Conservation (phyloP, 108 stramenopile species). For the Nannochloropsis gaditana region DNA sequence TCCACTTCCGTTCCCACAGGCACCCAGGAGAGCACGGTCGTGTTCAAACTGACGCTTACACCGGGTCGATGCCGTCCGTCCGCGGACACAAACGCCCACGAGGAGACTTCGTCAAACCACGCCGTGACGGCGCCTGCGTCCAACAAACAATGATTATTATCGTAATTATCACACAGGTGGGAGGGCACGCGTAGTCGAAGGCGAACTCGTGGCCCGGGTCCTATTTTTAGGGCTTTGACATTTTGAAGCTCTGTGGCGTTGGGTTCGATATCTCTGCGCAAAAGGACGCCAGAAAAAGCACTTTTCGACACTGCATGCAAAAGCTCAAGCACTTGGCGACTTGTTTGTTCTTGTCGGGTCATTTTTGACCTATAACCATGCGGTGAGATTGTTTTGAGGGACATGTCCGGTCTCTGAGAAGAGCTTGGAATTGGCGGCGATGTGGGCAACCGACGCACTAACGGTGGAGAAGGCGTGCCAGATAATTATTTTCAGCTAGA, state of each 20-base stretch:
- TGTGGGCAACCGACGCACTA: too few relatives aligned
- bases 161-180: background rate
- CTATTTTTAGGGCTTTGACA: background rate
- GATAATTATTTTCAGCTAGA: too few relatives aligned
- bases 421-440: too few relatives aligned
- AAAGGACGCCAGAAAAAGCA: background rate
- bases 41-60: slow-evolving; percentile 20
- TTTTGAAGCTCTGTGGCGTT: background rate
- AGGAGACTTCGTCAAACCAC: background rate
- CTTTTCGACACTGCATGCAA: background rate
- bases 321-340: background rate
- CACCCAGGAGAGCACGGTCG: background rate
- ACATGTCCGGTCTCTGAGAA: too few relatives aligned
- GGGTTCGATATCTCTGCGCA: background rate
- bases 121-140: background rate
- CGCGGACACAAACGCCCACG: background rate
- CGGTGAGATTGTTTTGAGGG: too few relatives aligned
- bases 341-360: background rate
- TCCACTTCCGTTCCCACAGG: background rate
- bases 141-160: background rate
- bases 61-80: slow-evolving; percentile 7
- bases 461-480: too few relatives aligned
- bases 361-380: too few relatives aligned
- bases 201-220: background rate
- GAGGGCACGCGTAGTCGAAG: slow-evolving; percentile 7